Conservation (phyloP, 176 grass and related monocot genomes). For the Phoenix roebelenii region DNA sequence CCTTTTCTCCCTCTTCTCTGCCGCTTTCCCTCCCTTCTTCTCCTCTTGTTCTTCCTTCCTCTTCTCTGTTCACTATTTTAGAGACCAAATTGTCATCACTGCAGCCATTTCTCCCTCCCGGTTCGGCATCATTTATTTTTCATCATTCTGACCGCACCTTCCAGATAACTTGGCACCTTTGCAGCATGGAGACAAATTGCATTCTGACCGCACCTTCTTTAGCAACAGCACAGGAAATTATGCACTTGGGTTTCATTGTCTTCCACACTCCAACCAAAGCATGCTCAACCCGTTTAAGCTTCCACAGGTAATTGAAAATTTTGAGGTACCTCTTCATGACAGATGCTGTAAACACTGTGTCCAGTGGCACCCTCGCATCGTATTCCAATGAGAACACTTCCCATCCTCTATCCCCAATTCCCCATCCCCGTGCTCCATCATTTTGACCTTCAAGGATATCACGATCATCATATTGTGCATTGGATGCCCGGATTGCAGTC, state of each 20-base stretch:
- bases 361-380: constrained; percentile 67
- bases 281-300: constrained; percentile 78
- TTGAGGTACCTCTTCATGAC: constrained; percentile 91
- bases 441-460: constrained; percentile 90
- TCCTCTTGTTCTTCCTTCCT: no score
- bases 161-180: constrained; percentile 88
- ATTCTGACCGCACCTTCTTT: constrained; percentile 57
- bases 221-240: constrained; percentile 73
- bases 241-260: constrained; percentile 87
- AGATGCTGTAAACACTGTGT: constrained; percentile 73
- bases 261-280: constrained; percentile 80
- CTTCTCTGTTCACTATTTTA: no score
- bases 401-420: constrained; percentile 80
- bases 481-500: constrained; percentile 78
- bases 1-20: no score
- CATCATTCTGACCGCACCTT: background rate
- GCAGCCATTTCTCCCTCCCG: no score
- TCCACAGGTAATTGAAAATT: constrained; percentile 93
- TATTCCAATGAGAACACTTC: constrained; percentile 95
- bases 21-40: no score
- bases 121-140: no score
- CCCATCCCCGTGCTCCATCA: constrained; percentile 95
- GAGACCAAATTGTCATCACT: no score
- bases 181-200: constrained; percentile 66
- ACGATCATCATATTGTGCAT: constrained; percentile 72